phyloP scores from a whole-genome alignment of 2,329 filamentous ascomycete species.

The Nannizzia gypsea region DNA sequence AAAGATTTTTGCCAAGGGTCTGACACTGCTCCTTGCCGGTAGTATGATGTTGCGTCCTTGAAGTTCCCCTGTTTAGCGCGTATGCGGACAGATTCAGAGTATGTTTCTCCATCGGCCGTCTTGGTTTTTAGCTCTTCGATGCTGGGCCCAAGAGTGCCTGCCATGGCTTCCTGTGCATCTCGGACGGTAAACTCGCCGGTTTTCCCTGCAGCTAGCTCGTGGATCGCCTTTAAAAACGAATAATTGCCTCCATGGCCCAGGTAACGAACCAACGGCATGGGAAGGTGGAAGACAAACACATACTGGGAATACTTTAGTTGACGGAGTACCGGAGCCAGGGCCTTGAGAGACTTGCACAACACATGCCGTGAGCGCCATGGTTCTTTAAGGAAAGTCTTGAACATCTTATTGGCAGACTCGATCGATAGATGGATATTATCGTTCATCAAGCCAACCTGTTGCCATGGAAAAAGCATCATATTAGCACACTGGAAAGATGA shows the following conservation, averaged over 20 bases:
- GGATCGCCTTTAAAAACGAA: conserved; percentile 35
- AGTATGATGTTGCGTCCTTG: conserved; percentile 42
- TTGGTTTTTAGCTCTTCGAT: conserved; percentile 31
- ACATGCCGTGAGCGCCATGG: conserved; percentile 36
- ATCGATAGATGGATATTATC: conserved; percentile 34
- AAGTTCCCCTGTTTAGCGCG: conserved; percentile 36
- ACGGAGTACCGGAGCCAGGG: conserved; percentile 36
- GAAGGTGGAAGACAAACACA: conserved; percentile 44
- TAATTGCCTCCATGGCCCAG: conserved; percentile 40
- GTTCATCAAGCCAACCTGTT: conserved; percentile 30
- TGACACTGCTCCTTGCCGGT: conserved; percentile 39
- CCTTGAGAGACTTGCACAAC: conserved; percentile 33
- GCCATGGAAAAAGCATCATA: not conserved
- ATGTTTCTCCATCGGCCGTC: conserved; percentile 23
- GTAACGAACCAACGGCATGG: conserved; percentile 33
- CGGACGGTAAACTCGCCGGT: conserved; percentile 22
- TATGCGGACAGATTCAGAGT: conserved; percentile 31
- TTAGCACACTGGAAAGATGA: not conserved
- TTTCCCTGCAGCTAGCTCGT: conserved; percentile 29
- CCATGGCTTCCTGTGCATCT: conserved; percentile 38
- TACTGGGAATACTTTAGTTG: conserved; percentile 43
- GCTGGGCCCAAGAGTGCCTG: conserved; percentile 42
- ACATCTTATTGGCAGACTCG: conserved; percentile 38
- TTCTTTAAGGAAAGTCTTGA: conserved; percentile 36
- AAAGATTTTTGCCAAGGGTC: conserved; percentile 42